Evolutionary conservation across 257 asterid genomes (phyloP), one percentile per base, ranked within the genome.

Genomic region (Capsicum rhomboideum): DNA sequence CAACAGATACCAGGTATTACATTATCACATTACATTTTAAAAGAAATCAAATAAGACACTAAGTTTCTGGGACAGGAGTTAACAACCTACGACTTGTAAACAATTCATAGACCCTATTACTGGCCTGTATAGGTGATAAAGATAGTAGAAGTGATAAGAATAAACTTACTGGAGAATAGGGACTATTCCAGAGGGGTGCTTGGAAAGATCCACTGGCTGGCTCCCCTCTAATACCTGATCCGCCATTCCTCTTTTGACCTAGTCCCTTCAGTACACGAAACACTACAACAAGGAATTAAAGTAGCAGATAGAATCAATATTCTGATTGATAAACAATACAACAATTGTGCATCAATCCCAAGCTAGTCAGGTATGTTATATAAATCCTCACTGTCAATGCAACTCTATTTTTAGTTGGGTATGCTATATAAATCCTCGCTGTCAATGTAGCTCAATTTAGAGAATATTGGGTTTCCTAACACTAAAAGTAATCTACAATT

Each of bases 121-220:
- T 26, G 61, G 81, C 37, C 8, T 71, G 3, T 49, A 75, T 16
- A 49, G 42, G 23, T 49, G 26, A 75, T 8, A 26, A 75, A 26
- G 42, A 8, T 50, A 14, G 63, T 16, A 26, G 10, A 75, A 23
- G 81, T 75, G 23, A 49, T 7, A 16, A 89, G 50, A 69, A 31
- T 64, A 71, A 63, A 74, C 92, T 82, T 89, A 94, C 98, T 94
- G 98, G 55, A 94, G 97, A 26, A 90, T 94, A 61, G 98, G 98
- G 21, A 94, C 96, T 63, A 94, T 94, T 67, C 98, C 96, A 78
- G 98, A 94, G 46, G 97, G 97, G 83, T 94, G 98, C 89, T 89
- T 93, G 29, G 96, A 83, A 54, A 87, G 85, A 90, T 94, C 98
- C 74, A 94, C 97, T 17, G 97, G 96, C 82, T 92, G 97, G 85